These are phyloP conservation scores for Ormosia emarginata DNA, from an alignment of 306 rosid genomes.

Conservation along the genomic window DNA sequence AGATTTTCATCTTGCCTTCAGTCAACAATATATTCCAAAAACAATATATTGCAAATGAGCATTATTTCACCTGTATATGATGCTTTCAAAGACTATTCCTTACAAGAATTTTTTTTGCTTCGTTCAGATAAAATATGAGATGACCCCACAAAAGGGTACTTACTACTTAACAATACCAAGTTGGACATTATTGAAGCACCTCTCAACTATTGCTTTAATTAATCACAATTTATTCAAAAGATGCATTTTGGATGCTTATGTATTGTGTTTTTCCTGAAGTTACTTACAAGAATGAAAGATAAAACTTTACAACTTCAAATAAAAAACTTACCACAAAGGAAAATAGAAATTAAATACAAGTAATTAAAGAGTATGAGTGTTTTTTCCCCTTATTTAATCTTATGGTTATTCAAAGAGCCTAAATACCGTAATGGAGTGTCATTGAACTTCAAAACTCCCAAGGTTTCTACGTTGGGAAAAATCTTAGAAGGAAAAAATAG, in stretches of 20 bases:
- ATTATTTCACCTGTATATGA: not conserved
- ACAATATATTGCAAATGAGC: not conserved
- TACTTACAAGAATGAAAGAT: not conserved
- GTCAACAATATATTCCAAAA: not conserved
- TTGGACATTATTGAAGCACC: not conserved
- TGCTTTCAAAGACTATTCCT: not conserved
- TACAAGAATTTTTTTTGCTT: not conserved
- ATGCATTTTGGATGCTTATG: constrained; percentile 19
- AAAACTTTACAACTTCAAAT: not conserved
- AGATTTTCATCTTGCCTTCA: not conserved
- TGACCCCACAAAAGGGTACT: not conserved
- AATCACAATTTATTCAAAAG: constrained; percentile 3
- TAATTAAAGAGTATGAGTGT: too few species aligned
- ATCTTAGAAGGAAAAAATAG: too few species aligned
- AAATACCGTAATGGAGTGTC: not conserved
- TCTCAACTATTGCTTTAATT: not conserved
- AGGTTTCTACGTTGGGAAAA: not conserved
- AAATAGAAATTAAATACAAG: not conserved
- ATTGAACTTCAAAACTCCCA: not conserved
- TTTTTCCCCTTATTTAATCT: not conserved
- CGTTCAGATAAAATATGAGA: not conserved
- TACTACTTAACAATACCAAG: not conserved
- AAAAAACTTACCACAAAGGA: not conserved
- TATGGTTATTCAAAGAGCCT: not conserved
- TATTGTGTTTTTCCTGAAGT: not conserved